phyloP scores from a whole-genome alignment of 2,329 filamentous ascomycete genomes.

The Aspergillus transmontanensis region DNA sequence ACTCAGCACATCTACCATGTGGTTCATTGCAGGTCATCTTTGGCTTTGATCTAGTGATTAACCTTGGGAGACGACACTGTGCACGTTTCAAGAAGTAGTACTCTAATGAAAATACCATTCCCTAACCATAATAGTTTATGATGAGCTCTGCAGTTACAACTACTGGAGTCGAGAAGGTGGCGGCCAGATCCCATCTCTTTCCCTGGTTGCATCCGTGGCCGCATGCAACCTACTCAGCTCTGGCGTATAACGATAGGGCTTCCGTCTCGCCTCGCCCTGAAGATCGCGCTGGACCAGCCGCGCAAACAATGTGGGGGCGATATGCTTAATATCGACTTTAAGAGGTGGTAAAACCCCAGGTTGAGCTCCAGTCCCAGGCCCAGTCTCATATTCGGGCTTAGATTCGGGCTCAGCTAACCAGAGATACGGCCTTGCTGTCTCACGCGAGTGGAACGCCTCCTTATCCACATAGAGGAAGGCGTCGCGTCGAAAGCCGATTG shows the following conservation, averaged over 20 bases:
- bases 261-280: slow-evolving; percentile 16
- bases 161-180: slow-evolving; percentile 11
- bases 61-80: too few species aligned
- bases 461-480: slow-evolving; percentile 15
- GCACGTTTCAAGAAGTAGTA: too few species aligned
- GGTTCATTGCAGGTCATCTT: not conserved
- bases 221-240: slow-evolving; percentile 20
- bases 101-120: not conserved
- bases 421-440: slow-evolving; percentile 15
- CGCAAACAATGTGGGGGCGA: slow-evolving; percentile 20
- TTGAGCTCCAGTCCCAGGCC: not conserved
- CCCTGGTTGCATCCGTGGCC: slow-evolving; percentile 6
- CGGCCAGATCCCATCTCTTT: slow-evolving; percentile 15
- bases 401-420: slow-evolving; percentile 17
- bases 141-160: not conserved
- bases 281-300: slow-evolving; percentile 21
- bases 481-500: slow-evolving; percentile 11
- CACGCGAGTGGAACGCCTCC: slow-evolving; percentile 17
- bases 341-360: slow-evolving; percentile 9
- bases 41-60: too few species aligned
- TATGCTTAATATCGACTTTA: slow-evolving; percentile 23
- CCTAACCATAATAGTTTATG: not conserved
- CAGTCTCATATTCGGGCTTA: not conserved
- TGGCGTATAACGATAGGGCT: slow-evolving; percentile 24
- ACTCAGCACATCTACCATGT: too few species aligned